Percentiles rank a stretch among this genome's conserved stretches.
Conservation (phyloP, 164 flowering plant species). For the Nelumbo lutea region DNA sequence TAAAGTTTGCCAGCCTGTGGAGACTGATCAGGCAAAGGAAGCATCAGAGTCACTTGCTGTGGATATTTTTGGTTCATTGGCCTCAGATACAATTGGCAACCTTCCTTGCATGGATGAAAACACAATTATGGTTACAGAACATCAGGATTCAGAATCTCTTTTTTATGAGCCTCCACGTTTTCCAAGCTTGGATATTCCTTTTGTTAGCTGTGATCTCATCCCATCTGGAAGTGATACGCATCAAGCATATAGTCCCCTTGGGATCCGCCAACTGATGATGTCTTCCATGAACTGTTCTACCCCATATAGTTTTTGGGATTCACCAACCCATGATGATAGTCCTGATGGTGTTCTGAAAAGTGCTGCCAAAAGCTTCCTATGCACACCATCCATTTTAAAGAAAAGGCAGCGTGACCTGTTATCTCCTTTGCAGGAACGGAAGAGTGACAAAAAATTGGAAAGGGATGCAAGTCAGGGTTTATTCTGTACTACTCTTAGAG, state of each 20-base stretch:
- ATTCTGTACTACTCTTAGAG: constrained; percentile 31
- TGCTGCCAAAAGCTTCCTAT: constrained; percentile 78
- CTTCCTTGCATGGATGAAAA: constrained; percentile 29
- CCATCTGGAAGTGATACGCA: constrained; percentile 64
- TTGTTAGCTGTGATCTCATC: constrained; percentile 90
- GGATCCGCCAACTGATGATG: constrained; percentile 85
- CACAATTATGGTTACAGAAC: constrained; percentile 16
- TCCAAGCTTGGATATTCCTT: constrained; percentile 90
- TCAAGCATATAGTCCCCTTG: constrained; percentile 94
- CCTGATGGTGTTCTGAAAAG: constrained; percentile 74
- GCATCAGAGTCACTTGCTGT: constrained; percentile 31
- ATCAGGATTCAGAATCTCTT: constrained; percentile 46
- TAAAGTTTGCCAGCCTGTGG: constrained; percentile 23
- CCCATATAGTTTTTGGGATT: constrained; percentile 79
- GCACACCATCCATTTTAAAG: constrained; percentile 85
- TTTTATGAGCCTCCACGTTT: constrained; percentile 95
- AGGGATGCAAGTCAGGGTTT: constrained; percentile 27
- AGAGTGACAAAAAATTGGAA: constrained; percentile 63
- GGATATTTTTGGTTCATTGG: constrained; percentile 32
- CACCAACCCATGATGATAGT: constrained; percentile 64
- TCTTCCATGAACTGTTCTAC: constrained; percentile 60
- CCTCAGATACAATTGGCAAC: constrained; percentile 19
- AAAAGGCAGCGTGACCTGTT: constrained; percentile 78
- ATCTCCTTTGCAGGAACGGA: constrained; percentile 75
- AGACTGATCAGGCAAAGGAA: constrained; percentile 27